These are phyloP conservation scores for Cercospora zeina DNA, from an alignment of 2,329 filamentous ascomycete species.

Conservation along the genomic window DNA sequence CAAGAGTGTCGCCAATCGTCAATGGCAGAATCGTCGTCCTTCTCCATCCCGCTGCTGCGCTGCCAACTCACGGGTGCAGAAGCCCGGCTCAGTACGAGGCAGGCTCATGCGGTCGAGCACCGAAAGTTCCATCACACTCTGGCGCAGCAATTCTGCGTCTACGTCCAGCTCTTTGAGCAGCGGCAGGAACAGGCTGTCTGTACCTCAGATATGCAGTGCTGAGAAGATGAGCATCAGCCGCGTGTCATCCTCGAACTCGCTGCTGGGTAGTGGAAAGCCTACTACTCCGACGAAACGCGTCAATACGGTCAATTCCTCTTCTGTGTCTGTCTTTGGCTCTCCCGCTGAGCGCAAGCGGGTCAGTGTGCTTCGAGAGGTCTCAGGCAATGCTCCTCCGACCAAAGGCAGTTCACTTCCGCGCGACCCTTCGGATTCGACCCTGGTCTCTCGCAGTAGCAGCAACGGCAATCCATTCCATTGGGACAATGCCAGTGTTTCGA, in stretches of 20 bases:
- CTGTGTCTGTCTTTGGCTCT: slow-evolving; percentile 39
- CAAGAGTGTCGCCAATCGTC: slow-evolving; percentile 42
- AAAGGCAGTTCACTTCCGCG: slow-evolving; percentile 37
- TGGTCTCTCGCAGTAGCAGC: slow-evolving; percentile 44
- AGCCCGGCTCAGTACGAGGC: slow-evolving; percentile 34
- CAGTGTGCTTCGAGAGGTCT: slow-evolving; percentile 38
- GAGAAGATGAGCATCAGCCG: slow-evolving; percentile 42
- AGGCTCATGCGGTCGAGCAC: slow-evolving; percentile 35
- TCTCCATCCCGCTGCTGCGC: slow-evolving; percentile 35
- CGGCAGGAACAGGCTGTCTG: slow-evolving; percentile 35
- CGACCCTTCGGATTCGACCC: slow-evolving; percentile 45
- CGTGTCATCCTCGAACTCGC: slow-evolving; percentile 38
- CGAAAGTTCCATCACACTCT: slow-evolving; percentile 27
- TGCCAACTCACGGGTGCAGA: slow-evolving; percentile 29
- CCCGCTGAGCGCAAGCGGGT: slow-evolving; percentile 41
- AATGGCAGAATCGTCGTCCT: slow-evolving; percentile 40
- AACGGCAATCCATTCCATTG: slow-evolving; percentile 51
- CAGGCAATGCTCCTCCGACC: slow-evolving; percentile 34
- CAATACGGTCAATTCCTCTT: slow-evolving; percentile 34
- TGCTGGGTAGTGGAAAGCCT: slow-evolving; percentile 31
- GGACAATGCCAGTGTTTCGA: slow-evolving; percentile 41
- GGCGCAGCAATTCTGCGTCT: slow-evolving; percentile 26
- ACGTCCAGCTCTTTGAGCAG: slow-evolving; percentile 32
- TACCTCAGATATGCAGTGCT: slow-evolving; percentile 40
- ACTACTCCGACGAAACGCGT: slow-evolving; percentile 39